phyloP scores from a whole-genome alignment of 1,284 basidiomycete species.

The Austroboletus rostrupii region DNA sequence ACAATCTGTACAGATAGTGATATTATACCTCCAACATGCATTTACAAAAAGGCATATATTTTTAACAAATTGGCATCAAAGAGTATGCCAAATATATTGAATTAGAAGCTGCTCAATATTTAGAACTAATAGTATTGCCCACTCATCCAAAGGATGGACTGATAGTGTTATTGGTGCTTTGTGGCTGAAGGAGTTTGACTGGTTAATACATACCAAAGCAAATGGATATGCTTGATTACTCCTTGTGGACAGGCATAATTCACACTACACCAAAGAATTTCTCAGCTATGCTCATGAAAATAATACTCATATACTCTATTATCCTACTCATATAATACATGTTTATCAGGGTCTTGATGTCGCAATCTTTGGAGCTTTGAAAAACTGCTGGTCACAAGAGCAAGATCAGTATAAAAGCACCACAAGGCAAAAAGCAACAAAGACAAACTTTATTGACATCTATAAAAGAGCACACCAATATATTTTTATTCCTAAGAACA shows the following conservation, averaged over 20 bases:
- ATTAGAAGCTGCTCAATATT: neutral
- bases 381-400: neutral
- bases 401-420: neutral
- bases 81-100: neutral
- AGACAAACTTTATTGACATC: conserved; percentile 1
- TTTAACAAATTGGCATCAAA: neutral
- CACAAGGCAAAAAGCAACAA: neutral
- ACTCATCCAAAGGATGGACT: neutral
- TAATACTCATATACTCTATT: neutral
- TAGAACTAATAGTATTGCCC: neutral
- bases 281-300: neutral
- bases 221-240: neutral
- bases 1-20: neutral
- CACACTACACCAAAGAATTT: neutral
- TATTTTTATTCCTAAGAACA: neutral
- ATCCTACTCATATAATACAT: neutral
- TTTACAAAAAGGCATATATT: neutral
- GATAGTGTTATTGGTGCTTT: neutral
- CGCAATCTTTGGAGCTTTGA: neutral
- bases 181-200: neutral
- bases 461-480: neutral
- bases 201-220: neutral
- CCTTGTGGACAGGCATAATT: conserved; percentile 1
- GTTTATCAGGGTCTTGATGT: conserved; percentile 5
- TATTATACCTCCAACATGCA: neutral